Evolutionary conservation across 441 rosid genomes (phyloP).

Genomic region (Breynia disticha): DNA sequence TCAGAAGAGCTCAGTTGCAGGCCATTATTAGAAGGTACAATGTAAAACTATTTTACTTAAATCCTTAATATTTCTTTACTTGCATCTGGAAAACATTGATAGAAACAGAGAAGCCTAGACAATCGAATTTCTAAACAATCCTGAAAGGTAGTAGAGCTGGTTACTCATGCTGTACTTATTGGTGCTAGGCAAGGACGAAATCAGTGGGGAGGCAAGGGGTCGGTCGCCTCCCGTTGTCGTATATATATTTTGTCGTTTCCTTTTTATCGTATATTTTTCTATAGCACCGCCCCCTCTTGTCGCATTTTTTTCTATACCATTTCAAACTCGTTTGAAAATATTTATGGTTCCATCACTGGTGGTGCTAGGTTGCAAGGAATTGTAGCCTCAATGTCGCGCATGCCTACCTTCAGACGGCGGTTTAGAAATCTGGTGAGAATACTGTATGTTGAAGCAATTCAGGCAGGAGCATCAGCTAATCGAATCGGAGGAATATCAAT

Average conservation of each 20-base stretch:
- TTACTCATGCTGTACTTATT: too few species aligned
- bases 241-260: too few species aligned
- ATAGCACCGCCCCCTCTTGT: too few species aligned
- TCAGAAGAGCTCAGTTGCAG: conserved; percentile 75
- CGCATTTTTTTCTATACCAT: too few species aligned
- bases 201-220: too few species aligned
- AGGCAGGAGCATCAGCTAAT: conserved; percentile 31
- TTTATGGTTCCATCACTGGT: too few species aligned
- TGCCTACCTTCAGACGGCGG: conserved; percentile 68
- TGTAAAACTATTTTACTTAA: neutral
- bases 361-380: conserved; percentile 60
- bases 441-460: conserved; percentile 51
- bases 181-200: too few species aligned
- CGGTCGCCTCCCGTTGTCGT: too few species aligned
- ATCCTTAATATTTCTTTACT: neutral
- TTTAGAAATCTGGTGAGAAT: conserved; percentile 54
- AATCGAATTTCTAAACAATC: neutral
- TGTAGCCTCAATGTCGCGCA: conserved; percentile 56
- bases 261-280: too few species aligned
- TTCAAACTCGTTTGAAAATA: too few species aligned
- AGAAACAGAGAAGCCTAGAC: too few species aligned
- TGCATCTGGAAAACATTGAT: neutral
- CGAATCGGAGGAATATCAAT: conserved; percentile 31
- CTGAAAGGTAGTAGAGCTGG: neutral
- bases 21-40: conserved; percentile 67